These are phyloP conservation scores for Calonectria pseudoturangicola DNA, from an alignment of 2,329 filamentous ascomycete species.

Conservation along the genomic window DNA sequence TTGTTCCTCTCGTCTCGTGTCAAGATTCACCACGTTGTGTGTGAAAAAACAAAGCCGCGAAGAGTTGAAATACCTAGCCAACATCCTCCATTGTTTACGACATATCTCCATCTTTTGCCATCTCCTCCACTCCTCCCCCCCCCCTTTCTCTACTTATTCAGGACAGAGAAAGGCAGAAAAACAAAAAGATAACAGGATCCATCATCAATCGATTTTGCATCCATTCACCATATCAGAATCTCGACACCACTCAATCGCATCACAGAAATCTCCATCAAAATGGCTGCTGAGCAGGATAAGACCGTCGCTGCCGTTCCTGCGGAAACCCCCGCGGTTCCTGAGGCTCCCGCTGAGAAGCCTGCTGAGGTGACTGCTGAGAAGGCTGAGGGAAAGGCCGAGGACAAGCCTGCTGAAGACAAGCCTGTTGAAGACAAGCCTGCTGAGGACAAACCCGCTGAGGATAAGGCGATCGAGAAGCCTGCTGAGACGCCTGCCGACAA, in stretches of 20 bases:
- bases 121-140: not conserved
- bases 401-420: constrained; percentile 20
- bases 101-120: not conserved
- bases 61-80: constrained; percentile 20
- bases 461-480: constrained; percentile 39
- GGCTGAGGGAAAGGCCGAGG: not conserved
- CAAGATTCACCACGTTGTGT: constrained; percentile 30
- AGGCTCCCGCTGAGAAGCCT: constrained; percentile 39
- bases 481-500: constrained; percentile 42
- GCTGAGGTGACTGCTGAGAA: not conserved
- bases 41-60: not conserved
- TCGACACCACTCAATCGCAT: not conserved
- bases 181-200: not conserved
- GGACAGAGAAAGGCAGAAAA: not conserved
- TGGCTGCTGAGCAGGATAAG: constrained; percentile 57
- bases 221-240: constrained; percentile 29
- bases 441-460: constrained; percentile 30
- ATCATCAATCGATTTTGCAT: constrained; percentile 10
- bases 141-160: constrained; percentile 6
- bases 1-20: constrained; percentile 33
- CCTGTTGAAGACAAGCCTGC: constrained; percentile 27
- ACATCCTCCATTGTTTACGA: not conserved
- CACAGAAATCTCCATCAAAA: constrained; percentile 38
- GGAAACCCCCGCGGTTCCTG: constrained; percentile 34
- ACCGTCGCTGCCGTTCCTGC: constrained; percentile 40